Conservation (phyloP, 139 green algal species). For the Tetradesmus obliquus region DNA sequence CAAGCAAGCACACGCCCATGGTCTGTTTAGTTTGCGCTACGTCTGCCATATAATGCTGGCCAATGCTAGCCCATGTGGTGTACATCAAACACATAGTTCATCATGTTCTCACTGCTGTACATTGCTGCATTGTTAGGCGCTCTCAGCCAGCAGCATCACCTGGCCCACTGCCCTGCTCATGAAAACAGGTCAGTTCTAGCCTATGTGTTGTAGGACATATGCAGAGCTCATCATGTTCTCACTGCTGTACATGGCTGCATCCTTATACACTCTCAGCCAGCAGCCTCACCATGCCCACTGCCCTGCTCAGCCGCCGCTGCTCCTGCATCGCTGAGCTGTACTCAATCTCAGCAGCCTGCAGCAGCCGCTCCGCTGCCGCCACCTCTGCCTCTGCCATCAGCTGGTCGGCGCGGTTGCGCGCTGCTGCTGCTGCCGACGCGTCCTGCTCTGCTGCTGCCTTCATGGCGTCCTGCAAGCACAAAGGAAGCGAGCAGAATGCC, state of each 20-base stretch:
- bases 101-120: neutral
- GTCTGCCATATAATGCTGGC: no score
- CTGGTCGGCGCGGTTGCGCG: slow-evolving; percentile 16
- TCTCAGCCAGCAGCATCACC: neutral
- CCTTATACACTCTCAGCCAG: neutral
- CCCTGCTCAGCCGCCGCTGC: slow-evolving; percentile 21
- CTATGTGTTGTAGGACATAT: no score
- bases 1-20: neutral
- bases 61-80: no score
- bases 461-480: slow-evolving; percentile 25
- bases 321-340: slow-evolving; percentile 35
- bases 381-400: slow-evolving; percentile 77
- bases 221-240: neutral
- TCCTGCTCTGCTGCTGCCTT: slow-evolving; percentile 25
- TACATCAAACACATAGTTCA: no score
- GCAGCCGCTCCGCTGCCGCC: slow-evolving; percentile 66
- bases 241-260: neutral
- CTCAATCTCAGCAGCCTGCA: slow-evolving; percentile 70
- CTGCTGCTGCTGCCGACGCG: slow-evolving; percentile 6
- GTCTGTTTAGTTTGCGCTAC: no score
- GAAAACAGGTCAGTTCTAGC: no score
- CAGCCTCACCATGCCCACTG: slow-evolving; percentile 14
- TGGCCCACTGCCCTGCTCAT: slow-evolving; percentile 24
- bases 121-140: neutral
- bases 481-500: neutral